Conservation (phyloP, 352 stramenopile species). For the Elongisporangium senticosum region DNA sequence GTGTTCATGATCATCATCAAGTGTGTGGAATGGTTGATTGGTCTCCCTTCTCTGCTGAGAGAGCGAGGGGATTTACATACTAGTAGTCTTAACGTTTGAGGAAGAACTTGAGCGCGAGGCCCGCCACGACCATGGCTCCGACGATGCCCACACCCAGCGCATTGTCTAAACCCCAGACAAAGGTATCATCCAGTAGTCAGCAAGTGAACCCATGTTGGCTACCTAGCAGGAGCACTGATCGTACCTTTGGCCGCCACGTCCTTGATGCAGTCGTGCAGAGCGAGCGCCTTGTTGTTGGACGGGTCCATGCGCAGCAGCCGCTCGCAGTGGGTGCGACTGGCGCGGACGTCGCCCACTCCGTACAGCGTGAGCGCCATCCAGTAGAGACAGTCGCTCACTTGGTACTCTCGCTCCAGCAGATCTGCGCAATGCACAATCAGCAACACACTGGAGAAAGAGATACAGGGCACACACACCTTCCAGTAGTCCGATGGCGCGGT, state of each 20-base stretch:
- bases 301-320: constrained; percentile 70
- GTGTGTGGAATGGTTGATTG: too few species aligned
- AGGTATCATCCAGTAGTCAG: background rate
- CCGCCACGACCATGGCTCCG: constrained; percentile 62
- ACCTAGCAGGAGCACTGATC: constrained; percentile 3
- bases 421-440: constrained; percentile 22
- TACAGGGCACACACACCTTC: constrained; percentile 33
- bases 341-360: constrained; percentile 58
- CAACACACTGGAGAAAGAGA: background rate
- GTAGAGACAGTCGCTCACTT: constrained; percentile 66
- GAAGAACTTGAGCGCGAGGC: constrained; percentile 67
- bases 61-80: background rate
- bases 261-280: constrained; percentile 74
- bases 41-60: too few species aligned
- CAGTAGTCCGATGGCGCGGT: constrained; percentile 57
- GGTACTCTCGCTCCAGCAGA: constrained; percentile 44
- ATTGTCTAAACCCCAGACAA: constrained; percentile 37
- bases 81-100: constrained; percentile 50
- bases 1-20: background rate
- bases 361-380: constrained; percentile 73
- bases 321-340: constrained; percentile 68
- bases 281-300: constrained; percentile 60
- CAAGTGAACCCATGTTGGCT: background rate
- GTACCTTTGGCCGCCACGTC: constrained; percentile 54
- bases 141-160: constrained; percentile 68